These are phyloP conservation scores for Neonectria coccinea DNA, from an alignment of 2,329 filamentous ascomycete genomes.

Conservation along the genomic window DNA sequence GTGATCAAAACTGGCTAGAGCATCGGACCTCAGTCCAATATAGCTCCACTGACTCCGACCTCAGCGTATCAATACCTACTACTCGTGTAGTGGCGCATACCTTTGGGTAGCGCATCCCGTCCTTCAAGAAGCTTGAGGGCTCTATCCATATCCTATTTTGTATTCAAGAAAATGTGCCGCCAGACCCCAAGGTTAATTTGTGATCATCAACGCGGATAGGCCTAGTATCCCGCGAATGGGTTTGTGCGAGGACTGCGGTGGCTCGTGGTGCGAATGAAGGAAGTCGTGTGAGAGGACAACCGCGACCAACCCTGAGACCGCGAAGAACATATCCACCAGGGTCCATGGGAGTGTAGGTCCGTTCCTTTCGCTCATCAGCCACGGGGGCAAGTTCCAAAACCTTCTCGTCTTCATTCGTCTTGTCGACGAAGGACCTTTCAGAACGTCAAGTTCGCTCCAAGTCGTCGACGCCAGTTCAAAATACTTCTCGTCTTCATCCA, in stretches of 20 bases:
- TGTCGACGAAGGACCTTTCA: too few species aligned
- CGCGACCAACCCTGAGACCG: not conserved
- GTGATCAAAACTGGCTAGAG: too few species aligned
- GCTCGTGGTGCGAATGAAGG: not conserved
- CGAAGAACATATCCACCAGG: not conserved
- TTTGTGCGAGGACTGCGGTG: not conserved
- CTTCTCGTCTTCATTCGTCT: too few species aligned
- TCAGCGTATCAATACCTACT: too few species aligned
- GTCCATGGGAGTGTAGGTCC: not conserved
- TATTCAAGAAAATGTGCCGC: not conserved
- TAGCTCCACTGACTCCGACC: too few species aligned
- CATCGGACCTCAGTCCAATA: too few species aligned
- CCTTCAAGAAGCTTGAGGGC: too few species aligned
- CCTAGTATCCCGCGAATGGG: not conserved
- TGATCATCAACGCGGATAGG: not conserved
- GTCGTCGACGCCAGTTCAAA: not conserved
- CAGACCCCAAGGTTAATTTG: not conserved
- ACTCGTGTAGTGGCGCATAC: too few species aligned
- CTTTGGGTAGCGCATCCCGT: too few species aligned
- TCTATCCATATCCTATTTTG: not conserved
- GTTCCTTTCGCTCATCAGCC: not conserved
- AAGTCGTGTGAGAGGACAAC: not conserved
- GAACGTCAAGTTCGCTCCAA: too few species aligned
- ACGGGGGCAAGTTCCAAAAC: not conserved
- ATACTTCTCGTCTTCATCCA: not conserved